A percentile compares a stretch with the other conserved stretches of the same genome.
These are phyloP conservation scores for Epichloe baconii DNA, from an alignment of 2,329 filamentous ascomycete genomes.

Conservation along the genomic window DNA sequence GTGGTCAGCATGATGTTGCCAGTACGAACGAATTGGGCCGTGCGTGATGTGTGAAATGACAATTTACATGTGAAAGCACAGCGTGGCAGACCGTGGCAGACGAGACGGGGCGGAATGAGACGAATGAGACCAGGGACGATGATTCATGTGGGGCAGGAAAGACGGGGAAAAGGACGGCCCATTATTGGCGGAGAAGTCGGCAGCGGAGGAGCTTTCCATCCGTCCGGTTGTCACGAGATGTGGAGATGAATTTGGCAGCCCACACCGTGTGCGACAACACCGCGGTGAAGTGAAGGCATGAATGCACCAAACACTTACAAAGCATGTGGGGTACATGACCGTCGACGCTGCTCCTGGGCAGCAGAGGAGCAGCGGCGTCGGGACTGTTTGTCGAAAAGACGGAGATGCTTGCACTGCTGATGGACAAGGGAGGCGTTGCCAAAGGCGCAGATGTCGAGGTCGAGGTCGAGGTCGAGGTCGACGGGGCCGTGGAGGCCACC, in stretches of 20 bases:
- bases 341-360: slow-evolving; percentile 16
- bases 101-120: no score
- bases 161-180: neutral
- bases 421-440: slow-evolving; percentile 8
- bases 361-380: neutral
- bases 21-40: no score
- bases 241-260: no score
- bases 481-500: neutral
- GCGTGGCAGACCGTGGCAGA: no score
- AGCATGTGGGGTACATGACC: slow-evolving; percentile 34
- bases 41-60: neutral
- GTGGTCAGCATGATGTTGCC: slow-evolving; percentile 1
- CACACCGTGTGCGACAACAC: no score
- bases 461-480: neutral
- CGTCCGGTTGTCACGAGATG: neutral
- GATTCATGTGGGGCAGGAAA: neutral
- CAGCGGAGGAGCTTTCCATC: neutral
- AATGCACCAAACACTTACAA: slow-evolving; percentile 26
- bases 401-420: slow-evolving; percentile 14
- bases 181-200: neutral
- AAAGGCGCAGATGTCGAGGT: neutral
- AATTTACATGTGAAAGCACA: neutral
- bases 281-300: no score
- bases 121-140: neutral
- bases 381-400: slow-evolving; percentile 15